Evolutionary conservation across 768 basidiomycete species (phyloP), one percentile per base, ranked within the genome.

Genomic region (Boletellus sp.): DNA sequence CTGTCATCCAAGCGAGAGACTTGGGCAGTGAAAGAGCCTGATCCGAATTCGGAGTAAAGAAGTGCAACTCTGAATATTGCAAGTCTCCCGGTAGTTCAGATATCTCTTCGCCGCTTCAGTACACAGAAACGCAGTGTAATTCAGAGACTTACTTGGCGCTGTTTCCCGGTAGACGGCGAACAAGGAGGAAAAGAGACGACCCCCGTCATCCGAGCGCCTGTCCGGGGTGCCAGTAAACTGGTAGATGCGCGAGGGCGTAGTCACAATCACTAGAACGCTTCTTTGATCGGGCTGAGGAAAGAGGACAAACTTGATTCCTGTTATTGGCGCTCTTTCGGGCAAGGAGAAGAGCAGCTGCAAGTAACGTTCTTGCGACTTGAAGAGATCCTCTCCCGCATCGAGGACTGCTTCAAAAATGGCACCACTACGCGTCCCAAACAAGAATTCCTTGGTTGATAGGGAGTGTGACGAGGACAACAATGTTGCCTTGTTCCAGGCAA

Each of bases 371-470:
- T 85, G 84, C 5, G 90, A 87, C 71, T 92, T 94, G 78, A 92
- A 90, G 62, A 94, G 84, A 66, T 94, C 85, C 65, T 95, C 90
- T 56, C 90, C 86, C 6, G 90, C 90, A 61, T 97, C 94, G 8
- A 96, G 74, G 9, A 94, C 77, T 5, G 89, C 87, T 58, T 96
- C 94, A 53, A 90, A 91, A 19, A 99, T 85, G 19, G 79, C 80
- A 7, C 95, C 95, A 51, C 84, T 88, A 53, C 86, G 74, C 2
- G 85, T 85, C 16, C 94, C 95, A 51, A 99, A 82, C 12, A 98
- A 73, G 56, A 96, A 80, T 72, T 95, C 87, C 48, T 85, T 73
- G 4, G 88, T 92, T 6, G 90, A 88, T 1, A 83, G 85, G 17
- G 83, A 74, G 64, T 85, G 76, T 11, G 83, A 72, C 0, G 85